phyloP scores from a whole-genome alignment of 108 stramenopile species.

The Cyclotella atomus region DNA sequence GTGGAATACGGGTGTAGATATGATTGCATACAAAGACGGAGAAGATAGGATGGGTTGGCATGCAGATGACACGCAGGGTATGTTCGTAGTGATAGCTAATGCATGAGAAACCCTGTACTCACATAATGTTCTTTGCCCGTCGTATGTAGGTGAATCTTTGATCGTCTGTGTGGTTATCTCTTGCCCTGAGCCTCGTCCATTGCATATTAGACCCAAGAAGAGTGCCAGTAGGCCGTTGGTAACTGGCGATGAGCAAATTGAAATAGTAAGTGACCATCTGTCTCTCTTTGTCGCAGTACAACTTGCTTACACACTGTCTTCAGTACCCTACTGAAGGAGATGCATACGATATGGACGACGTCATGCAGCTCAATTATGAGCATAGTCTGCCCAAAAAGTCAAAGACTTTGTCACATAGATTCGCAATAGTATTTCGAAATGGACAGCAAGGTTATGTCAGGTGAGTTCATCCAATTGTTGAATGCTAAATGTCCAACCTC shows the following conservation, averaged over 20 bases:
- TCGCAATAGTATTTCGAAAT: constrained; percentile 53
- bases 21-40: constrained; percentile 60
- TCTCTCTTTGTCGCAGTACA: too few relatives aligned
- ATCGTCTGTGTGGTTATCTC: constrained; percentile 52
- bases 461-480: too few relatives aligned
- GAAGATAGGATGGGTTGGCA: constrained; percentile 64
- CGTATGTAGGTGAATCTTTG: constrained; percentile 43
- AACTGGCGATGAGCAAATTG: constrained; percentile 47
- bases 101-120: too few relatives aligned
- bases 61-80: constrained; percentile 61
- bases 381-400: constrained; percentile 52
- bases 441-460: constrained; percentile 24
- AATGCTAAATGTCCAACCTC: too few relatives aligned
- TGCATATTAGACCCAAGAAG: constrained; percentile 41
- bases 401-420: constrained; percentile 17
- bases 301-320: too few relatives aligned
- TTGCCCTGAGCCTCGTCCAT: constrained; percentile 26
- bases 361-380: constrained; percentile 54
- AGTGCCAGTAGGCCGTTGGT: background rate
- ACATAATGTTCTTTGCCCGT: too few relatives aligned
- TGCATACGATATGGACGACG: constrained; percentile 64
- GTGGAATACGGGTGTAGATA: too few relatives aligned
- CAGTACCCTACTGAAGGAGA: constrained; percentile 54
- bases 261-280: too few relatives aligned
- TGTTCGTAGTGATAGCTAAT: too few relatives aligned